Evolutionary conservation across 495 filamentous ascomycete species (phyloP).

Genomic region (Talaromyces wortmannii): DNA sequence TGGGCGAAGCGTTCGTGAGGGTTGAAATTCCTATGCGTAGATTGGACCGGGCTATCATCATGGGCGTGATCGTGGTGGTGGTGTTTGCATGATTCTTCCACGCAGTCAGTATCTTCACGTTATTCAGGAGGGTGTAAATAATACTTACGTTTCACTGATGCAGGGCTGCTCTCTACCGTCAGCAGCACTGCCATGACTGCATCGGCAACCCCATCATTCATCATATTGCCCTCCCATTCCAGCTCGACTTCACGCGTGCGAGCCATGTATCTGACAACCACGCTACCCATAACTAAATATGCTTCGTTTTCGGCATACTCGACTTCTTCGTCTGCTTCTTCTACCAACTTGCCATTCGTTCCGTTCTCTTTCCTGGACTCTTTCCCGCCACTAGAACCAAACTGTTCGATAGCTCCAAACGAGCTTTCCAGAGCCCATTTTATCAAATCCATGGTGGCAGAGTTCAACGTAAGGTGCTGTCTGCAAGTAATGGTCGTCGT

Average conservation of each 20-base stretch:
- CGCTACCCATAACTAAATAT: slow-evolving; percentile 87
- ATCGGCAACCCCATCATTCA: slow-evolving; percentile 96
- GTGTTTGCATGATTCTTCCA: slow-evolving; percentile 46
- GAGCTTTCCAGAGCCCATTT: slow-evolving; percentile 91
- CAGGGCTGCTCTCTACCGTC: slow-evolving; percentile 84
- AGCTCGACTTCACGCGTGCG: slow-evolving; percentile 73
- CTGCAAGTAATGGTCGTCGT: slow-evolving; percentile 90
- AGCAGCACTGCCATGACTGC: slow-evolving; percentile 87
- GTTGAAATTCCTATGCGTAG: slow-evolving; percentile 53
- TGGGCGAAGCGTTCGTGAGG: slow-evolving; percentile 70
- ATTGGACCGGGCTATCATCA: slow-evolving; percentile 32
- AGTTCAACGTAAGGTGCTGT: slow-evolving; percentile 76
- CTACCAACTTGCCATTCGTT: slow-evolving; percentile 31
- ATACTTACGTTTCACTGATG: slow-evolving; percentile 84
- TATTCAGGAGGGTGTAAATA: background rate
- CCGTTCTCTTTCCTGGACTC: slow-evolving; percentile 24
- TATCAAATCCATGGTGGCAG: slow-evolving; percentile 84
- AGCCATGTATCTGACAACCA: slow-evolving; percentile 61
- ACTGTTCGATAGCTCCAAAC: slow-evolving; percentile 78
- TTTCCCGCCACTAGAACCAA: slow-evolving; percentile 33
- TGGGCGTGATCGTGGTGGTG: slow-evolving; percentile 48
- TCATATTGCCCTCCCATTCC: slow-evolving; percentile 96
- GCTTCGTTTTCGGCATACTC: slow-evolving; percentile 33
- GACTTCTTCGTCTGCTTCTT: slow-evolving; percentile 46
- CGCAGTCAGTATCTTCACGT: slow-evolving; percentile 7